phyloP scores from a whole-genome alignment of 2,329 filamentous ascomycete species.

The Cercospora canescens region DNA sequence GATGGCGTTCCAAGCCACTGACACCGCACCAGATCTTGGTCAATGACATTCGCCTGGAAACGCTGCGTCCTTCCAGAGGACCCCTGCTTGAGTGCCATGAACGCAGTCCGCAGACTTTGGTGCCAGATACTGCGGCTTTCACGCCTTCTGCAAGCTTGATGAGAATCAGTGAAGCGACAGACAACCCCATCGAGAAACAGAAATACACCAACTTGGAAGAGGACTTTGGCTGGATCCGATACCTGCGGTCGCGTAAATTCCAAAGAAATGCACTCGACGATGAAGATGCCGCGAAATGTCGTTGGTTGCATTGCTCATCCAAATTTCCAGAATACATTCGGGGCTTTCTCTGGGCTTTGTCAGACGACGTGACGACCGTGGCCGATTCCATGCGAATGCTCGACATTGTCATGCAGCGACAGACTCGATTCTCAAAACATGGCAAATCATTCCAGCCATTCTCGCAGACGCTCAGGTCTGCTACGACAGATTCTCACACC shows the following conservation, averaged over 20 bases:
- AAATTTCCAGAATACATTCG: slow-evolving; percentile 42
- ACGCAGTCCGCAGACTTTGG: slow-evolving; percentile 35
- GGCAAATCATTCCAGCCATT: slow-evolving; percentile 47
- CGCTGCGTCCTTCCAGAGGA: slow-evolving; percentile 33
- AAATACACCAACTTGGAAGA: slow-evolving; percentile 37
- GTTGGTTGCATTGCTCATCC: slow-evolving; percentile 47
- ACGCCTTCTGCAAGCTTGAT: slow-evolving; percentile 25
- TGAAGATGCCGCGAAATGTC: slow-evolving; percentile 35
- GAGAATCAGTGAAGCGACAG: slow-evolving; percentile 26
- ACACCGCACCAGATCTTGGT: slow-evolving; percentile 43
- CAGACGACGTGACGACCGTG: slow-evolving; percentile 21
- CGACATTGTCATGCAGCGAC: slow-evolving; percentile 40
- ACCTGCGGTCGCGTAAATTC: slow-evolving; percentile 36
- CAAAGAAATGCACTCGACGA: slow-evolving; percentile 35
- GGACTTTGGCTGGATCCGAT: slow-evolving; percentile 47
- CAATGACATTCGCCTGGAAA: slow-evolving; percentile 41
- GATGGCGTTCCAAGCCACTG: slow-evolving; percentile 42
- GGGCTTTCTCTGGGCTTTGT: slow-evolving; percentile 28
- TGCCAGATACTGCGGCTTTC: slow-evolving; percentile 32
- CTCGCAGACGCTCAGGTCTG: slow-evolving; percentile 34
- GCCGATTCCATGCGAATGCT: slow-evolving; percentile 32
- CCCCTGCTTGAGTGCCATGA: slow-evolving; percentile 43
- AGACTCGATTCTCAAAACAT: slow-evolving; percentile 47
- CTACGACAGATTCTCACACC: slow-evolving; percentile 7
- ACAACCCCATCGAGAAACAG: slow-evolving; percentile 40